Base-by-base conservation (phyloP, 2,329 filamentous ascomycete genomes). In the Keithomyces neogunnii region DNA sequence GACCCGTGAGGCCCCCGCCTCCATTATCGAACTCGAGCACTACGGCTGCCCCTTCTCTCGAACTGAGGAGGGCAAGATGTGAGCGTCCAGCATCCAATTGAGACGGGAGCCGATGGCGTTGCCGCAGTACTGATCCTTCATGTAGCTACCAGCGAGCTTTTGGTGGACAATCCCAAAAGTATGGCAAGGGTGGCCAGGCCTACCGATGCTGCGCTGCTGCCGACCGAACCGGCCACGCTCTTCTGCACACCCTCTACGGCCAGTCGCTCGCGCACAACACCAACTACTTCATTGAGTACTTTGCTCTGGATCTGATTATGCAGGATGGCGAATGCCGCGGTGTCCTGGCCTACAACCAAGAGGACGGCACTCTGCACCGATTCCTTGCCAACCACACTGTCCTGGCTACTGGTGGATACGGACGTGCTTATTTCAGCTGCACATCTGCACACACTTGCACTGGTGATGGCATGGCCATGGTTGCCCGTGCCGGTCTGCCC, bases 221-320 rank as follows among this genome's bases (percentile, higher is more conserved):
- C 61, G 93, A 99, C 71, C 82, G 92, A 80, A 97, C 93, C 57
- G 93, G 93, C 58, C 93, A 99, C 74, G 93, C 93, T 64, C 87
- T 99, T 60, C 84, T 99, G 49, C 93, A 99, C 81, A 99, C 93
- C 30, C 88, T 99, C 59, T 99, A 97, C 74, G 93, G 93, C 64
- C 92, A 96, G 77, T 96, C 91, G 50, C 82, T 97, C 55, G 81
- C 89, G 67, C 90, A 97, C 81, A 96, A 96, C 80, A 96, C 92
- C 67, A 96, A 96, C 79, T 99, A 96, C 81, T 97, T 99, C 75
- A 96, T 99, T 71, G 93, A 97, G 74, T 97, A 91, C 80, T 99
- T 97, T 70, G 93, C 91, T 63, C 81, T 95, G 60, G 93, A 97
- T 69, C 76, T 97, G 72, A 87, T 99, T 64, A 97, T 97, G 93